phyloP scores from a whole-genome alignment of 345 rosid species.

The Angophora floribunda region DNA sequence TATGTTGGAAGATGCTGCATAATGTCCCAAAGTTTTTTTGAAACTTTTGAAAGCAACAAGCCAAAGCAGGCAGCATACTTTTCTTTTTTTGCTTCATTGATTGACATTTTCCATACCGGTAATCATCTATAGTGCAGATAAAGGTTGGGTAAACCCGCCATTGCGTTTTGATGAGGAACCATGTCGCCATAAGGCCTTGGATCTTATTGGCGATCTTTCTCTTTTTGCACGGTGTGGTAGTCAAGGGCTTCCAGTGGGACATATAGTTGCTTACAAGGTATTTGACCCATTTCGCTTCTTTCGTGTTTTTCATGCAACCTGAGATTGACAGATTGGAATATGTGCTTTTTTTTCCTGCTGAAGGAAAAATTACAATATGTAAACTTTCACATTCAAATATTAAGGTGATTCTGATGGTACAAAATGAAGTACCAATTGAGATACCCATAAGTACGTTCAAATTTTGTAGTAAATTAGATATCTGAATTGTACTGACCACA shows the following conservation, averaged over 20 bases:
- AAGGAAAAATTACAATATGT: neutral
- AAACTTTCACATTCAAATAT: neutral
- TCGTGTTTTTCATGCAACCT: neutral
- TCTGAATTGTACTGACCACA: neutral
- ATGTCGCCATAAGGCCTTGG: constrained; percentile 84
- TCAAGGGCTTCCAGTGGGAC: constrained; percentile 84
- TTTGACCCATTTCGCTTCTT: neutral
- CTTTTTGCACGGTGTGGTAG: constrained; percentile 54
- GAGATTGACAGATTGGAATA: neutral
- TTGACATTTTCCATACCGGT: neutral
- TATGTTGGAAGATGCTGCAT: neutral
- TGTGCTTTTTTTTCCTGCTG: neutral
- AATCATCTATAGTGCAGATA: constrained; percentile 31
- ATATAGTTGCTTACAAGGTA: constrained; percentile 70
- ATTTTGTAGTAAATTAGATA: neutral
- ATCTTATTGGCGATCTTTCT: constrained; percentile 83
- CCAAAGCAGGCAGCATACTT: neutral
- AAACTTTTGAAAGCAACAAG: neutral
- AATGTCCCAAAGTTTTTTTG: neutral
- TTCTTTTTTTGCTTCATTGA: neutral
- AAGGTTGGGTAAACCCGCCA: constrained; percentile 92
- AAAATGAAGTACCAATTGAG: neutral
- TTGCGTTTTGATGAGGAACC: constrained; percentile 64
- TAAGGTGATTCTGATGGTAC: neutral
- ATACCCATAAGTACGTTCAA: neutral